These are phyloP conservation scores for Saturnispora sekii DNA, from an alignment of 805 yeast species.

Conservation along the genomic window DNA sequence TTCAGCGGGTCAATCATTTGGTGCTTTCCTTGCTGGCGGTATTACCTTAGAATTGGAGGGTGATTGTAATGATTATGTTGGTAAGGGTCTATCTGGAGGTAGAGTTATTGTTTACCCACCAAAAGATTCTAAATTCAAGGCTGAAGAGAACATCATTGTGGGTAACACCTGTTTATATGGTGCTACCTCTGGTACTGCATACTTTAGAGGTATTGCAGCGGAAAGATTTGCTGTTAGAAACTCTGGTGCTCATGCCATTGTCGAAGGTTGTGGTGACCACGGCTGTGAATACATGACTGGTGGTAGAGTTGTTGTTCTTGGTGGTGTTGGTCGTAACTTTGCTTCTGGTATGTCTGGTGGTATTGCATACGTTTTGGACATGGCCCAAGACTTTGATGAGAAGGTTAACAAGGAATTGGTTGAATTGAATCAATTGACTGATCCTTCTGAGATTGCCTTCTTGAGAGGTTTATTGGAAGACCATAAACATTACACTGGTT, in stretches of 20 bases:
- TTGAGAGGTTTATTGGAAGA: slow-evolving; percentile 89
- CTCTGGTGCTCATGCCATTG: slow-evolving; percentile 96
- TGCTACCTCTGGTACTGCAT: slow-evolving; percentile 92
- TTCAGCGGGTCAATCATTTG: slow-evolving; percentile 97
- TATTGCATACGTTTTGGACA: slow-evolving; percentile 91
- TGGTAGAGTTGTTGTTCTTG: slow-evolving; percentile 91
- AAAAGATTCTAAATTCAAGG: slow-evolving; percentile 68
- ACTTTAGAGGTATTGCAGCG: slow-evolving; percentile 94
- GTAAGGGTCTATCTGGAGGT: slow-evolving; percentile 96
- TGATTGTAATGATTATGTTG: slow-evolving; percentile 96
- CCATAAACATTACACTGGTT: slow-evolving; percentile 89
- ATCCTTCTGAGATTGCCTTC: slow-evolving; percentile 89
- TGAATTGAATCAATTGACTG: slow-evolving; percentile 65
- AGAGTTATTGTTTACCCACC: slow-evolving; percentile 89
- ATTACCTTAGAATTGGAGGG: slow-evolving; percentile 92
- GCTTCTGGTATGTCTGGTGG: slow-evolving; percentile 99
- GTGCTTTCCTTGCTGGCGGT: slow-evolving; percentile 96
- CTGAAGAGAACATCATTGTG: slow-evolving; percentile 91
- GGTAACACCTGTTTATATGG: slow-evolving; percentile 98
- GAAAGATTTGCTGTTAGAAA: slow-evolving; percentile 97
- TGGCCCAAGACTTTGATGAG: slow-evolving; percentile 82
- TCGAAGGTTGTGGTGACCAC: slow-evolving; percentile 96
- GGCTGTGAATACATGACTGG: slow-evolving; percentile 99
- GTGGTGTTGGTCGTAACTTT: slow-evolving; percentile 84
- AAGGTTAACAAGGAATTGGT: slow-evolving; percentile 77